Percentiles rank a stretch among this genome's conserved stretches.
These are phyloP conservation scores for Paxillus involutus DNA, from an alignment of 768 basidiomycete genomes.

Conservation along the genomic window DNA sequence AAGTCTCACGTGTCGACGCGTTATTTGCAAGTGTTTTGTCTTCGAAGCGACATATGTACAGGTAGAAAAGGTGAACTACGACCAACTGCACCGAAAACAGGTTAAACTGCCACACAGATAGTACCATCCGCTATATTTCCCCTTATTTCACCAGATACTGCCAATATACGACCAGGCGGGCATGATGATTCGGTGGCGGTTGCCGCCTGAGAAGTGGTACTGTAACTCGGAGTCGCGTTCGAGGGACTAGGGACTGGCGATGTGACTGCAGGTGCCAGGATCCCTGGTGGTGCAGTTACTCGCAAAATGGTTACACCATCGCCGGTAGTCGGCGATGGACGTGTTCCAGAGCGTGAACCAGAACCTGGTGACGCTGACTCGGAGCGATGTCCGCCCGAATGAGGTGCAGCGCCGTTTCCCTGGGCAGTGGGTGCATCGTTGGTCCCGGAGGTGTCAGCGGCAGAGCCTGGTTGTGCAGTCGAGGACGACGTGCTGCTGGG, in stretches of 20 bases:
- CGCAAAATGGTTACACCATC: not conserved
- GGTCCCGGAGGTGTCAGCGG: slow-evolving; percentile 1
- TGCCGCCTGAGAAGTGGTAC: not conserved
- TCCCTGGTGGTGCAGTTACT: not conserved
- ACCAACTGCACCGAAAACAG: not conserved
- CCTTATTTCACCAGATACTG: not conserved
- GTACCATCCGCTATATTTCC: not conserved
- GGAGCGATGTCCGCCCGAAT: not conserved
- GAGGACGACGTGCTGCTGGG: not conserved
- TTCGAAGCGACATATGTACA: slow-evolving; percentile 15
- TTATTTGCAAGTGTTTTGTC: slow-evolving; percentile 17
- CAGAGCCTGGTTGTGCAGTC: not conserved
- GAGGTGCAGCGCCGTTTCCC: not conserved
- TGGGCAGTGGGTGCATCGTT: not conserved
- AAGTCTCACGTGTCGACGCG: slow-evolving; percentile 14
- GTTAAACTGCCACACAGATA: slow-evolving; percentile 15
- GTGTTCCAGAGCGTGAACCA: not conserved
- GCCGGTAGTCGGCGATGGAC: not conserved
- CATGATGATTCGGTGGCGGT: not conserved
- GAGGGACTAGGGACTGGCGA: not conserved
- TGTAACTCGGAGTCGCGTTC: not conserved
- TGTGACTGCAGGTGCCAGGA: not conserved
- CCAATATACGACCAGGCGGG: slow-evolving; percentile 14
- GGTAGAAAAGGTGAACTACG: not conserved
- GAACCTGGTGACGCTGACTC: not conserved